Evolutionary conservation across 768 basidiomycete genomes (phyloP), one percentile per base, ranked within the genome.

Genomic region (Calocera cornea): DNA sequence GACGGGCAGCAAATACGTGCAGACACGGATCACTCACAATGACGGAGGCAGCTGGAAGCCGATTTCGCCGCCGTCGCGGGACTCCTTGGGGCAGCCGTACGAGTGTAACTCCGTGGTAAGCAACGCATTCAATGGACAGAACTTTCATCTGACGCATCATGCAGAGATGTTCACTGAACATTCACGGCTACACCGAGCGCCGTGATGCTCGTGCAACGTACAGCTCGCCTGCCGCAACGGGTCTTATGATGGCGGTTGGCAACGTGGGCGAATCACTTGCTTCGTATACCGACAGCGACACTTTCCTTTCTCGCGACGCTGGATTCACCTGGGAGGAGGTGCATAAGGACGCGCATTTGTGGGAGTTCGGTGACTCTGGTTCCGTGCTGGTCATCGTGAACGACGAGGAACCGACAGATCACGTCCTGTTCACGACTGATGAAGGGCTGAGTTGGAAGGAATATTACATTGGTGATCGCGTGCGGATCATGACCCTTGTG

Each of bases 321-420:
- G 97, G 97, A 10, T 97, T 97, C 78, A 93, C 91, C 0, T 99
- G 97, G 97, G 86, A 97, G 75, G 97, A 99, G 78, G 88, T 99
- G 0, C 94, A 94, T 80, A 99, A 99, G 75, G 95, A 95, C 71
- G 95, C 97, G 0, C 90, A 98, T 74, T 81, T 97, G 41, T 99
- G 92, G 93, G 94, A 95, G 75, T 98, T 95, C 72, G 95, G 95
- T 33, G 97, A 98, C 78, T 95, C 92, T 0, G 97, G 97, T 2
- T 94, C 95, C 1, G 82, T 99, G 67, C 82, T 98, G 38, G 80
- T 99, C 71, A 88, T 99, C 79, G 92, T 86, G 49, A 97, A 98
- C 76, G 97, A 99, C 75, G 95, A 98, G 75, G 88, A 88, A 68
- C 84, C 94, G 0, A 95, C 91, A 1, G 90, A 97, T 72, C 87